Evolutionary conservation across 2,329 filamentous ascomycete species (phyloP).

Genomic region (Microascus cirrosus): DNA sequence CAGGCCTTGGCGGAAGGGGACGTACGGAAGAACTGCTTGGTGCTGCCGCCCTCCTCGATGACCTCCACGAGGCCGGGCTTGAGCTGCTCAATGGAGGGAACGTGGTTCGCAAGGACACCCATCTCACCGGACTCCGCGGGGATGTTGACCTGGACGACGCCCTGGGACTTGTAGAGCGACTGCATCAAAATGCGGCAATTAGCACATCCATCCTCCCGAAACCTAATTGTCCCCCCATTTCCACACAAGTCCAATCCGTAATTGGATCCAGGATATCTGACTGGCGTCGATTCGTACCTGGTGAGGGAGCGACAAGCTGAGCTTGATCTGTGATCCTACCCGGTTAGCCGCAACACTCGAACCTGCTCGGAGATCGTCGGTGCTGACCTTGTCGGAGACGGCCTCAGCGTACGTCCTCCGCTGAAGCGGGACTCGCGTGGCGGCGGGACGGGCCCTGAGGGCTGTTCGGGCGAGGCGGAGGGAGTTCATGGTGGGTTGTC

Average conservation of each 20-base stretch:
- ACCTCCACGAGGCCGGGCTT: slow-evolving; percentile 94
- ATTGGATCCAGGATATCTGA: neutral
- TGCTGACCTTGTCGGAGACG: slow-evolving; percentile 64
- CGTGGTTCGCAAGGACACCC: slow-evolving; percentile 98
- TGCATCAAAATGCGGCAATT: slow-evolving; percentile 39
- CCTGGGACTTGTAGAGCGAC: slow-evolving; percentile 59
- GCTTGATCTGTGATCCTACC: slow-evolving; percentile 61
- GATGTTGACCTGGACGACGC: slow-evolving; percentile 93
- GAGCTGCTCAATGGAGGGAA: slow-evolving; percentile 96
- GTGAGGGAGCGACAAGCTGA: slow-evolving; percentile 94
- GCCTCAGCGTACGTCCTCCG: slow-evolving; percentile 87
- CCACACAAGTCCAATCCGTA: neutral
- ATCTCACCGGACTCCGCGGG: slow-evolving; percentile 97
- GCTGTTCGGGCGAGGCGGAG: slow-evolving; percentile 85
- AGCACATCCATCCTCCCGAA: slow-evolving; percentile 16
- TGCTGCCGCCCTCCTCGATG: slow-evolving; percentile 77
- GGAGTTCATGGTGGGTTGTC: slow-evolving; percentile 70
- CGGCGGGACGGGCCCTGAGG: slow-evolving; percentile 70
- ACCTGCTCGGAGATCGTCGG: neutral
- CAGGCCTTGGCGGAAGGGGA: neutral
- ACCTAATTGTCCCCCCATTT: neutral
- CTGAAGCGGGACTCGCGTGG: slow-evolving; percentile 63
- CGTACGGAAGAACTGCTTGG: slow-evolving; percentile 97
- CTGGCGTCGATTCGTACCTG: slow-evolving; percentile 57
- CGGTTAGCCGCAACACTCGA: slow-evolving; percentile 13